Evolutionary conservation across 345 rosid genomes (phyloP), one percentile per base, ranked within the genome.

Genomic region (Cardamine chenopodiifolia): DNA sequence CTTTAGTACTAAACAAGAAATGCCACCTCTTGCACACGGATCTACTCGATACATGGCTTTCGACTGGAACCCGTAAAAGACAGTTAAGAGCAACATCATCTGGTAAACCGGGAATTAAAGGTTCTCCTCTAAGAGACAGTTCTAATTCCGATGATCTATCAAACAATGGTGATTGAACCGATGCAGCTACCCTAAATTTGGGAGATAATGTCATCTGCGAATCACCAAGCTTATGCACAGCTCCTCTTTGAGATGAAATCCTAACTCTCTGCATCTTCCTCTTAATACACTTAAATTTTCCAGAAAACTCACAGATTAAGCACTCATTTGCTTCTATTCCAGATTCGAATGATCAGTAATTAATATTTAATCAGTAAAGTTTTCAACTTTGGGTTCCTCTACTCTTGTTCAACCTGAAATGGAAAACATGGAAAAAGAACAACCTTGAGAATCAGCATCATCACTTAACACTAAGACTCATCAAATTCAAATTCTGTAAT

Each of bases 171-270:
- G 97, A 83, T 25, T 79, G 90, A 66, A 40, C 1, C 22, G 80
- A 71, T 66, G 76, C 79, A 18, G 90, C 91, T 82, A 93, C 81
- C 62, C 92, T 81, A 77, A 93, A 93, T 57, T 85, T 90, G 5
- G 97, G 93, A 71, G 95, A 89, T 67, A 89, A 74, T 23, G 92
- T 84, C 87, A 93, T 89, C 67, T 90, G 93, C 31, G 98, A 84
- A 77, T 90, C 97, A 76, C 97, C 98, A 29, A 90, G 85, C 82
- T 85, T 93, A 48, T 86, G 92, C n/a, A 93, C 96, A 39, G 89
- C 96, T 47, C 84, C 80, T 75, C 88, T 89, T 65, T 86, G 88
- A 8, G 98, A 84, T 1, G 96, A 93, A 45, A 93, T 79, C 52
- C 92, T 82, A 64, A 93, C 97, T 65, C 96, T 84, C 76, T 90